Evolutionary conservation across 1,284 basidiomycete genomes (phyloP).

Genomic region (Cystobasidium pallidum): DNA sequence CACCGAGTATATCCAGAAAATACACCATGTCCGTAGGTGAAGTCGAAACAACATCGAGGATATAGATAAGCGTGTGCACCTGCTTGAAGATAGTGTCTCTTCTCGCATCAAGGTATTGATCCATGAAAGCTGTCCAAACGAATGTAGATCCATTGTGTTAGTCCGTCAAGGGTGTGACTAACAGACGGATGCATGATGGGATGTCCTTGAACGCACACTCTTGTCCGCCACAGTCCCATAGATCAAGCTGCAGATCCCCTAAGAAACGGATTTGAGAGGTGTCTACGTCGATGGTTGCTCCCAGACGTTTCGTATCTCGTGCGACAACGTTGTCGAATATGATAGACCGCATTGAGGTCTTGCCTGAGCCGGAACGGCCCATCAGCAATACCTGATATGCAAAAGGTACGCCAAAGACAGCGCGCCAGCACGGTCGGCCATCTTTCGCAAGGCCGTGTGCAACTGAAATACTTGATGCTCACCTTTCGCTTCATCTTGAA

Average conservation of each 20-base stretch:
- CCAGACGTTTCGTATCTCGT: slow-evolving; percentile 83
- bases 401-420: neutral
- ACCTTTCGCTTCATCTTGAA: slow-evolving; percentile 41
- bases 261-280: slow-evolving; percentile 96
- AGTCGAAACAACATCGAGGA: slow-evolving; percentile 75
- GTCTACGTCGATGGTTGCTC: slow-evolving; percentile 96
- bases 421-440: neutral
- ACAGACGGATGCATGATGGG: neutral
- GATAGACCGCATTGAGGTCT: slow-evolving; percentile 97
- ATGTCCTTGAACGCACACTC: slow-evolving; percentile 60
- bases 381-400: slow-evolving; percentile 38
- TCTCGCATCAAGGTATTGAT: slow-evolving; percentile 88
- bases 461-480: neutral
- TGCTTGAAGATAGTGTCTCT: slow-evolving; percentile 90
- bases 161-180: neutral
- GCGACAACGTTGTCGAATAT: slow-evolving; percentile 98
- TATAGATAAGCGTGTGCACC: slow-evolving; percentile 96
- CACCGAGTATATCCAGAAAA: slow-evolving; percentile 81
- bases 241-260: slow-evolving; percentile 82
- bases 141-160: neutral
- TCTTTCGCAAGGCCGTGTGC: too few species aligned
- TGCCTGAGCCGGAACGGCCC: slow-evolving; percentile 57
- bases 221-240: slow-evolving; percentile 99
- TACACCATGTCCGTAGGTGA: slow-evolving; percentile 70
- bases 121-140: slow-evolving; percentile 73